Conservation (phyloP, 176 grass and related monocot species). For the Oryza glumipatula region DNA sequence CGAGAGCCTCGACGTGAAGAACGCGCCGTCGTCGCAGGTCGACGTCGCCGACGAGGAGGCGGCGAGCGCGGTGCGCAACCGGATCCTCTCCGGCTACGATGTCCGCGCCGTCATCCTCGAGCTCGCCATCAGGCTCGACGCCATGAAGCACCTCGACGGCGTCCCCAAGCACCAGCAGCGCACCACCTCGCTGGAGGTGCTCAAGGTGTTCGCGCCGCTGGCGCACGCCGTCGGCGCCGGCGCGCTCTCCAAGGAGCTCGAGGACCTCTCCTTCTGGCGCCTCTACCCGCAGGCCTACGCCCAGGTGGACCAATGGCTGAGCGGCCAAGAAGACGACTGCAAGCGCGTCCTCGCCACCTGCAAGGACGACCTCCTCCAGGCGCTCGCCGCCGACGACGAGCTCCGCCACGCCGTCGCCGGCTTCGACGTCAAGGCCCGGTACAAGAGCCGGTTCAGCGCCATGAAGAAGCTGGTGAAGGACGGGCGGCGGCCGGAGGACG, state of each 20-base stretch:
- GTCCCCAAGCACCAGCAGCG: conserved; percentile 75
- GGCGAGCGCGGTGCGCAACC: conserved; percentile 61
- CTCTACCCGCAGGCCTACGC: conserved; percentile 83
- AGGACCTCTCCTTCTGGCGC: conserved; percentile 85
- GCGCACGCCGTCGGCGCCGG: conserved; percentile 81
- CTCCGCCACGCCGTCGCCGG: conserved; percentile 50
- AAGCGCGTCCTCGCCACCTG: conserved; percentile 59
- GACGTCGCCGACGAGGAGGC: conserved; percentile 78
- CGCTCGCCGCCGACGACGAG: conserved; percentile 65
- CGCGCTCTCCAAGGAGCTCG: conserved; percentile 79
- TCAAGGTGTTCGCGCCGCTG: conserved; percentile 90
- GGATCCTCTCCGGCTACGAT: conserved; percentile 78
- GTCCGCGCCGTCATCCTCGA: conserved; percentile 87
- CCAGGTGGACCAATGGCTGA: conserved; percentile 74
- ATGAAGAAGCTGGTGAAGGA: conserved; percentile 97
- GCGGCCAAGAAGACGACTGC: conserved; percentile 66
- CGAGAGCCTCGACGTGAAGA: conserved; percentile 72
- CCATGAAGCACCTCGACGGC: conserved; percentile 71
- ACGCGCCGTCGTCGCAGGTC: conserved; percentile 66
- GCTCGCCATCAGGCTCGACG: conserved; percentile 75
- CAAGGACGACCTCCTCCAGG: conserved; percentile 65
- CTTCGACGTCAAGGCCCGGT: conserved; percentile 67
- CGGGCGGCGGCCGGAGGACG: conserved; percentile 72
- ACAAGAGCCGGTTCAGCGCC: conserved; percentile 92
- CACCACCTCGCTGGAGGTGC: conserved; percentile 80